Percentiles rank a stretch among this genome's conserved stretches.
Conservation (phyloP, 2,329 filamentous ascomycete species). For the Aspergillus sp. region DNA sequence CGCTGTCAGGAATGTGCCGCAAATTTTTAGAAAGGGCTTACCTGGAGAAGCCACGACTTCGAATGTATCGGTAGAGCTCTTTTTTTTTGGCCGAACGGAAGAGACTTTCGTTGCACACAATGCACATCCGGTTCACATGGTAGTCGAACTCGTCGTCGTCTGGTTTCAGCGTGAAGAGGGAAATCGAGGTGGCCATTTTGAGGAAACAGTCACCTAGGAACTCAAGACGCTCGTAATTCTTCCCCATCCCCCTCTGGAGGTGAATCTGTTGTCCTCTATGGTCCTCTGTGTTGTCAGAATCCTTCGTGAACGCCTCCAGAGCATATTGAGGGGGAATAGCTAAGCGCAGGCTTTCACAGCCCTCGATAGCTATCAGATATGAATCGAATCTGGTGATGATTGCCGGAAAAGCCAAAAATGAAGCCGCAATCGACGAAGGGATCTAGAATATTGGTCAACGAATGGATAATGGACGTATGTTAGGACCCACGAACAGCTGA, state of each 20-base stretch:
- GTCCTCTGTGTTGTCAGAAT: conserved; percentile 75
- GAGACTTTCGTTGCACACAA: conserved; percentile 86
- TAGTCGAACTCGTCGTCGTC: conserved; percentile 75
- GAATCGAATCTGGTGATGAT: conserved; percentile 78
- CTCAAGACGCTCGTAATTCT: conserved; percentile 89
- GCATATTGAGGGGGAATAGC: conserved; percentile 59
- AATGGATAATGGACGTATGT: not conserved
- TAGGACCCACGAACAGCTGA: conserved; percentile 55
- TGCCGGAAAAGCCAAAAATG: conserved; percentile 68
- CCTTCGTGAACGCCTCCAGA: conserved; percentile 85
- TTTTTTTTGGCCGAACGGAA: conserved; percentile 64
- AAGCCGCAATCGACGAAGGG: conserved; percentile 58
- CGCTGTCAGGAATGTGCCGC: conserved; percentile 4
- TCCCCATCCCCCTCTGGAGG: conserved; percentile 76
- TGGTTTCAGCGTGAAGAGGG: conserved; percentile 67
- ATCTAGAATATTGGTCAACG: conserved; percentile 43
- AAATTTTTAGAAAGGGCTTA: conserved; percentile 18
- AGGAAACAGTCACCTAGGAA: conserved; percentile 89
- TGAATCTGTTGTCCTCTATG: conserved; percentile 58
- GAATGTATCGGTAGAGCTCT: conserved; percentile 62
- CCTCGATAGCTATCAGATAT: conserved; percentile 70
- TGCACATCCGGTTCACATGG: conserved; percentile 80
- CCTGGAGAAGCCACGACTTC: conserved; percentile 72
- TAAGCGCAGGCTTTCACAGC: conserved; percentile 56
- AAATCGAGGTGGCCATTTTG: conserved; percentile 90